phyloP scores from a whole-genome alignment of 306 rosid species.

The Luffa aegyptiaca region DNA sequence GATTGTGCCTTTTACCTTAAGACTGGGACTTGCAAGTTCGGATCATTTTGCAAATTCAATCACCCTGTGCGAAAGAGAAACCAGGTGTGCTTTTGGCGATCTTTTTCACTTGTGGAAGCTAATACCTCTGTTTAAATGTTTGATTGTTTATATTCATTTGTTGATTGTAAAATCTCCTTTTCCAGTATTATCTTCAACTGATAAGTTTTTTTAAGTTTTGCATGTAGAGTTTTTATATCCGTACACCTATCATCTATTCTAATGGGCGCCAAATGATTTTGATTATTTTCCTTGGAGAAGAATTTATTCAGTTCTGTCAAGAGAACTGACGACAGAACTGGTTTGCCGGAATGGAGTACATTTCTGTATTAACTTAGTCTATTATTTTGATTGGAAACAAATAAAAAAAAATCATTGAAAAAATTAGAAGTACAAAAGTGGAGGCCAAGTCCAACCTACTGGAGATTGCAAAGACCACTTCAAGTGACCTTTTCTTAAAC shows the following conservation, averaged over 20 bases:
- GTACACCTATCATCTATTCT: background rate
- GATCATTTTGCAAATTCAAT: slow-evolving; percentile 79
- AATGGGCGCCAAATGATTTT: background rate
- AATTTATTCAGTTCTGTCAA: background rate
- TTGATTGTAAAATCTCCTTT: background rate
- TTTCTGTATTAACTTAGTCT: background rate
- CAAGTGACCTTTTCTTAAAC: background rate
- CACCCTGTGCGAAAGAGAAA: slow-evolving; percentile 61
- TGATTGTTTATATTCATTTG: background rate
- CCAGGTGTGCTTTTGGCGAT: slow-evolving; percentile 31
- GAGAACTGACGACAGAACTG: background rate
- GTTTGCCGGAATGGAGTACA: background rate
- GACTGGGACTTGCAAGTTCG: slow-evolving; percentile 86
- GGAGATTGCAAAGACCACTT: background rate
- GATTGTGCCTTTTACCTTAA: slow-evolving; percentile 78
- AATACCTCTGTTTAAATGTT: background rate
- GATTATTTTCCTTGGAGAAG: background rate
- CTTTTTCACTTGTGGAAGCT: background rate
- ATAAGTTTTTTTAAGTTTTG: background rate
- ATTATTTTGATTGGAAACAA: background rate
- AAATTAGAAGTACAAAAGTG: background rate
- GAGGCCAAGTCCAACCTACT: background rate
- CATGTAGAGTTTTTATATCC: background rate
- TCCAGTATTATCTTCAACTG: background rate
- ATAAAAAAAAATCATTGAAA: background rate